Evolutionary conservation across 129 eudicot species (phyloP).

Genomic region (Tagetes erecta): DNA sequence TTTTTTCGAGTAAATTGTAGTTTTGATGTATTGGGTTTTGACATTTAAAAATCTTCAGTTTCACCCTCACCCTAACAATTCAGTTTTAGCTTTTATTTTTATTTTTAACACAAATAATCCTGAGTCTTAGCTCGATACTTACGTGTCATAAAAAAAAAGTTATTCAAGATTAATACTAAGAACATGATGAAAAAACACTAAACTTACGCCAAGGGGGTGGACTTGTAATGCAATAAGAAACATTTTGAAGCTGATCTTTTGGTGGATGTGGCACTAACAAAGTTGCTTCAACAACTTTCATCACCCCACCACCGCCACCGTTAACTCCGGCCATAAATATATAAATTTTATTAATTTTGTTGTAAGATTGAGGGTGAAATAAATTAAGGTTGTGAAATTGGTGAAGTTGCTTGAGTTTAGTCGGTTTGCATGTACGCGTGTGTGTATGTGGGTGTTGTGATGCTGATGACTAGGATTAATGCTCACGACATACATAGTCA

Average conservation of each 20-base stretch:
- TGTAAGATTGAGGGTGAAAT: background rate
- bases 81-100: too few relatives aligned
- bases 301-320: slow-evolving; percentile 39
- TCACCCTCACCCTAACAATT: too few relatives aligned
- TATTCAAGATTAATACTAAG: background rate
- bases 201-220: slow-evolving; percentile 96
- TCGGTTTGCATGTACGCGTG: slow-evolving; percentile 28
- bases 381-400: background rate
- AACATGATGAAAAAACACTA: background rate
- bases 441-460: background rate
- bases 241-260: slow-evolving; percentile 84
- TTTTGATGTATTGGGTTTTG: too few relatives aligned
- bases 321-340: slow-evolving; percentile 59
- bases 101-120: too few relatives aligned
- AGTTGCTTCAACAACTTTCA: slow-evolving; percentile 53
- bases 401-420: slow-evolving; percentile 1
- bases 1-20: too few relatives aligned
- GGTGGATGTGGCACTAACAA: slow-evolving; percentile 66
- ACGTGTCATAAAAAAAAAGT: background rate
- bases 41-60: too few relatives aligned
- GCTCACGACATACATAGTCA: too few relatives aligned
- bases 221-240: slow-evolving; percentile 85
- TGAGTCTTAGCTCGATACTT: background rate
- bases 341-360: too few relatives aligned
- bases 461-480: background rate